Evolutionary conservation across 1,139 yeast genomes (phyloP).

Genomic region (Suhomyces yuchorum): DNA sequence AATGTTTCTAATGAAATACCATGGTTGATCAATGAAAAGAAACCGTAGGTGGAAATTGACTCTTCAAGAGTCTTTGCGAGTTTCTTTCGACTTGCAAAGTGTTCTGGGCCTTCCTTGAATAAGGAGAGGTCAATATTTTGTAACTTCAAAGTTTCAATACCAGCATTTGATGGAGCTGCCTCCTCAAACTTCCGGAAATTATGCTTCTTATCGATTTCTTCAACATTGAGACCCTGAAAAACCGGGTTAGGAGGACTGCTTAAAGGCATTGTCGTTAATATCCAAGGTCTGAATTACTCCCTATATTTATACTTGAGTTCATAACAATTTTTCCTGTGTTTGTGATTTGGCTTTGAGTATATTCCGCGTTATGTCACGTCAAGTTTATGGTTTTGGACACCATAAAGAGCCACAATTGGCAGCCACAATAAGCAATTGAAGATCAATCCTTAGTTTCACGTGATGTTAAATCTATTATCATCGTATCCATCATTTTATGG

Average conservation of each 20-base stretch:
- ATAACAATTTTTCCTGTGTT: too few relatives aligned
- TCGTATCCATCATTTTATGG: too few relatives aligned
- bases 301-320: neutral
- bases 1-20: constrained; percentile 34
- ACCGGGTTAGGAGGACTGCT: constrained; percentile 10
- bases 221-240: constrained; percentile 9
- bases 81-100: constrained; percentile 24
- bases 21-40: constrained; percentile 43
- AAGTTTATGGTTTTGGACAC: neutral
- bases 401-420: constrained; percentile 8
- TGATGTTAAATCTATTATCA: neutral
- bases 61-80: constrained; percentile 37
- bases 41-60: constrained; percentile 48
- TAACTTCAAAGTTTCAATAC: constrained; percentile 27
- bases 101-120: constrained; percentile 38
- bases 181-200: constrained; percentile 38
- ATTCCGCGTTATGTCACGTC: neutral
- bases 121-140: constrained; percentile 40
- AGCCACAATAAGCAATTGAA: constrained; percentile 8
- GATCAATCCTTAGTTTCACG: too few relatives aligned
- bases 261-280: constrained; percentile 8
- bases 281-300: neutral
- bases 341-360: too few relatives aligned
- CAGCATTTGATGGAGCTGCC: constrained; percentile 26
- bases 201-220: constrained; percentile 27